These are phyloP conservation scores for Suillus occidentalis DNA, from an alignment of 768 basidiomycete species.

Conservation along the genomic window DNA sequence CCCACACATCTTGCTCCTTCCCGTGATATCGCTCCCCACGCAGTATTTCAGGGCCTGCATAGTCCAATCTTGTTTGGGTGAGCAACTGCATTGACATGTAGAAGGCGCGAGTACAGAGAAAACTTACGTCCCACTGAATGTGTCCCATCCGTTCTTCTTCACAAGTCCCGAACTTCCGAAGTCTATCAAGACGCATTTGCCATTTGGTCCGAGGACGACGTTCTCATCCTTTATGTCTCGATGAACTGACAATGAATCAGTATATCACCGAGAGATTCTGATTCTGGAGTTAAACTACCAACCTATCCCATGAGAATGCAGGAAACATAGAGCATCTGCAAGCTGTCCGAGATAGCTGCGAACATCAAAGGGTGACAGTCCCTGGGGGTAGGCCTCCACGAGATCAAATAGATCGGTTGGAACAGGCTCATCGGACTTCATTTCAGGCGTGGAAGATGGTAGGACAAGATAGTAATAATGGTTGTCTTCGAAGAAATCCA, in stretches of 20 bases:
- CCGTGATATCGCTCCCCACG: constrained; percentile 94
- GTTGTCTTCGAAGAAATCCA: constrained; percentile 96
- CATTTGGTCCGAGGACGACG: constrained; percentile 77
- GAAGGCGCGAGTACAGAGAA: neutral
- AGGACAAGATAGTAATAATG: constrained; percentile 96
- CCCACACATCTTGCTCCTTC: constrained; percentile 98
- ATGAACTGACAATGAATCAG: constrained; percentile 58
- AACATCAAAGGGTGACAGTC: constrained; percentile 71
- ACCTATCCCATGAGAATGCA: constrained; percentile 93
- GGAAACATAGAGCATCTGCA: constrained; percentile 84
- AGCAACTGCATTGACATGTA: constrained; percentile 13
- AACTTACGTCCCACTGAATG: constrained; percentile 89
- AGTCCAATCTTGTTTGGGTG: constrained; percentile 64
- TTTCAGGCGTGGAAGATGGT: constrained; percentile 70
- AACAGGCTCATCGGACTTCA: constrained; percentile 47
- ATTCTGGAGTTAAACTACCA: constrained; percentile 23
- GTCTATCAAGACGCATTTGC: constrained; percentile 90
- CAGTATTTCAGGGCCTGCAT: constrained; percentile 95
- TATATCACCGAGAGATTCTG: constrained; percentile 2
- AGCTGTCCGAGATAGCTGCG: constrained; percentile 91
- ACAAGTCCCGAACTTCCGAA: constrained; percentile 92
- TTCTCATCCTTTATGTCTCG: constrained; percentile 99
- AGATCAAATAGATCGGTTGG: constrained; percentile 92
- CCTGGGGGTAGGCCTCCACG: constrained; percentile 86
- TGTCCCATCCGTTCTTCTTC: constrained; percentile 85